Base-by-base conservation (phyloP, 768 basidiomycete species). In the Lentinula aciculospora region DNA sequence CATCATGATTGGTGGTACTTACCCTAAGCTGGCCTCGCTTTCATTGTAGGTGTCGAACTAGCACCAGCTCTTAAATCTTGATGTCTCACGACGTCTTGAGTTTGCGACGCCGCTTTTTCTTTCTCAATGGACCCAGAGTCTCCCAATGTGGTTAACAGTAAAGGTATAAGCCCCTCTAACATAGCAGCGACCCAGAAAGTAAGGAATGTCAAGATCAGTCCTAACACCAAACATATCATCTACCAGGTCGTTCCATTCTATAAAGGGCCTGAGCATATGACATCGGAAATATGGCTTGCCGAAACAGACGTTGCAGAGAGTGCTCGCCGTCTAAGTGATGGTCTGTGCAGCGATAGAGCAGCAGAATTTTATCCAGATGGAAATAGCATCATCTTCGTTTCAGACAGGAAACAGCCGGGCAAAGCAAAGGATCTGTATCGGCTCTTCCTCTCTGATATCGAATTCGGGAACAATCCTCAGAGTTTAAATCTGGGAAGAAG, bases 201-300 rank as follows among this genome's bases (percentile, higher is more conserved):
- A n/a, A 68, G 71, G 55, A 71, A 73, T 54, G 66, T 71, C 49
- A 67, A 65, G 47, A 65, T 73, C 61, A 72, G 70, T 57, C 67
- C 69, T 19, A 65, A 72, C 56, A 70, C 71, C 13, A 36, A 53
- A 12, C 58, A 61, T 34, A 62, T 72, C 48, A 54, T 73, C 23
- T 73, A 73, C 58, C 72, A 73, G 58, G 63, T 69, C 34, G 67
- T 69, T 40, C 63, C 65, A 10, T 69, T 70, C 60, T 73, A 73
- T 60, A 67, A 64, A 40, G 34, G 57, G 42, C 57, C 45, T 37
- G 65, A 64, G 4, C 61, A 61, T 45, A 53, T 60, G 1, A 25
- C 66, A n/a, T 66, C 72, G 10, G 64, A 64, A 29, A 62, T 73
- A 25, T 73, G 72, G 72, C 60, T 71, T 36, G 72, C 72, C 13